phyloP scores from a whole-genome alignment of 805 yeast genomes.

The Vanderwaltozyma yarrowii region DNA sequence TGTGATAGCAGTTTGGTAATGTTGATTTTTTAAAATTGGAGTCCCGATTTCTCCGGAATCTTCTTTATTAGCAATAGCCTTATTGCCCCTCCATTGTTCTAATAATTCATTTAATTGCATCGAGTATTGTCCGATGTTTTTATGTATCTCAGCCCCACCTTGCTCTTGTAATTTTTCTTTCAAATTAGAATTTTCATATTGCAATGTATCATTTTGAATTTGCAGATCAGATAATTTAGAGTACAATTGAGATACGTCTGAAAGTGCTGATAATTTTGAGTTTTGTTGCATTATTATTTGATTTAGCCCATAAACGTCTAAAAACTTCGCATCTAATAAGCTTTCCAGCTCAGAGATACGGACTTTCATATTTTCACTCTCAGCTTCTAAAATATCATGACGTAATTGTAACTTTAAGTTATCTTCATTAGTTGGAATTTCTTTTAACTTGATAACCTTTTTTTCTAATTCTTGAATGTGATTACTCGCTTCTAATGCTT shows the following conservation, averaged over 20 bases:
- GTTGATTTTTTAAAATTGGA: conserved; percentile 3
- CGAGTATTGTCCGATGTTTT: conserved; percentile 4
- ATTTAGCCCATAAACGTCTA: conserved; percentile 44
- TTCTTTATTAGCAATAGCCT: conserved; percentile 2
- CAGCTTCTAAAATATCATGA: conserved; percentile 27
- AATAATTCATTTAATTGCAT: conserved; percentile 22
- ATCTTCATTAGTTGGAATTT: background rate
- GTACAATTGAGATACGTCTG: conserved; percentile 25
- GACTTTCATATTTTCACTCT: too few relatives aligned
- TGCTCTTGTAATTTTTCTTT: conserved; percentile 30
- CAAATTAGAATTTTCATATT: conserved; percentile 34
- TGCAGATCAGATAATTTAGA: conserved; percentile 40
- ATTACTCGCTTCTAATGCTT: conserved; percentile 48
- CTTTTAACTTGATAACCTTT: background rate
- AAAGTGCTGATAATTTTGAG: conserved; percentile 36
- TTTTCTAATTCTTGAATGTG: conserved; percentile 41
- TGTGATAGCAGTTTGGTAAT: conserved; percentile 20
- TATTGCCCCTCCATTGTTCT: conserved; percentile 14
- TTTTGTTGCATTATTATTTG: conserved; percentile 45
- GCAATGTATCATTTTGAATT: conserved; percentile 35
- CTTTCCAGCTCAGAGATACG: conserved; percentile 35
- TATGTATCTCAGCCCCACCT: conserved; percentile 24
- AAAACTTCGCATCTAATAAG: conserved; percentile 41
- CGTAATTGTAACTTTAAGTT: conserved; percentile 6
- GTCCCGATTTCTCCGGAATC: background rate